Evolutionary conservation across 1,139 yeast genomes (phyloP), one percentile per base, ranked within the genome.

Genomic region (Spencermartinsiella ligniputridi): DNA sequence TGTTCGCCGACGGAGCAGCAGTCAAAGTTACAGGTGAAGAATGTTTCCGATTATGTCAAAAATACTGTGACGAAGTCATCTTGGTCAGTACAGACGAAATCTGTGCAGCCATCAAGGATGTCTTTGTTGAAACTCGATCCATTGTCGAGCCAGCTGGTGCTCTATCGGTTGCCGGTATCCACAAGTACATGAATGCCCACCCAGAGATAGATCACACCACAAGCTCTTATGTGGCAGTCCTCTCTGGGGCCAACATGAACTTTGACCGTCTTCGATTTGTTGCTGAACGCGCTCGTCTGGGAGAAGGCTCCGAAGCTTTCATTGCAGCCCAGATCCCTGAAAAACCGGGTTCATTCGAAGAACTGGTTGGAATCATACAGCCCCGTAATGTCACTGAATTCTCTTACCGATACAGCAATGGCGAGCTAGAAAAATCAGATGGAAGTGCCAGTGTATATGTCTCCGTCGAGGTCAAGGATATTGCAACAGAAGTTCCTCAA

Each of bases 1-100:
- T 85, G n/a, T 92, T 92, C 67, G 98, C 98, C n/a, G 99, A 92
- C 65, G 99, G 98, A 60, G 89, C 99, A n/a, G 97, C 98, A 3
- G 99, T 92, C 37, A 86, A 83, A 59, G 66, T 83, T 11, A 74
- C 89, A 25, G 99, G 99, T 45, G 84, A 82, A 51, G 98, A 94
- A 66, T 84, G 96, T 13, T 92, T 88, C 75, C 75, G 95, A 58
- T 74, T 90, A 18, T 81, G 92, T 55, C 70, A 75, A 53, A 79
- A 84, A 40, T 80, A 81, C 46, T 88, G 92, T 8, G 97, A 94
- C 62, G 97, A 90, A 52, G 83, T 92, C 40, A 83, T 92, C 9
- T 74, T 79, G 39, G 97, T 92, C 4, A 75, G 78, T 59, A 92
- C 98, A 11, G 99, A 92, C 66, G 98, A 92, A 68, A 80, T 92